Evolutionary conservation across 2,329 filamentous ascomycete genomes (phyloP).

Genomic region (Teratosphaeria pseudoeucalypti): DNA sequence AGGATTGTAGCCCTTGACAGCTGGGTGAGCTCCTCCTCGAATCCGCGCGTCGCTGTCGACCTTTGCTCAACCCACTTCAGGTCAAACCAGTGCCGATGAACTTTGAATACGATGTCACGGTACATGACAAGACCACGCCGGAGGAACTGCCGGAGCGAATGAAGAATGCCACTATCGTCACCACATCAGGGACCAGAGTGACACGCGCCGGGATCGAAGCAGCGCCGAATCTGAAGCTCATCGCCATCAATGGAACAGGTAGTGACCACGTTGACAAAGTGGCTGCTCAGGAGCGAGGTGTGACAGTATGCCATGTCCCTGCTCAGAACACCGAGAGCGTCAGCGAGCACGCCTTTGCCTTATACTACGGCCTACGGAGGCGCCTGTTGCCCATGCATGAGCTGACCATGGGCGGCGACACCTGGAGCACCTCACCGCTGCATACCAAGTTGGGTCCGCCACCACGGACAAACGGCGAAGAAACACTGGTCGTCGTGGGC

Average conservation of each 20-base stretch:
- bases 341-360: conserved; percentile 40
- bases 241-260: conserved; percentile 37
- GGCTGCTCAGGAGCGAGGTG: conserved; percentile 32
- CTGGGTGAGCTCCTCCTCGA: conserved; percentile 21
- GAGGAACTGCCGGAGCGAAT: conserved; percentile 32
- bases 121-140: conserved; percentile 26
- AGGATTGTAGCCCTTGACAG: conserved; percentile 40
- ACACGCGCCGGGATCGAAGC: conserved; percentile 31
- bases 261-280: conserved; percentile 38
- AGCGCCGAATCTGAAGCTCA: conserved; percentile 34
- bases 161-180: conserved; percentile 37
- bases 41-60: neutral
- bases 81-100: conserved; percentile 28
- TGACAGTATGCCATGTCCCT: conserved; percentile 38
- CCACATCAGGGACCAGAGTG: conserved; percentile 32
- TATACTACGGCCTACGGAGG: conserved; percentile 39
- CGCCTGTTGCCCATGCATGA: conserved; percentile 30
- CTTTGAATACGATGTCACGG: conserved; percentile 34
- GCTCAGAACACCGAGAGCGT: conserved; percentile 39
- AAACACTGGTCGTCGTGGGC: conserved; percentile 40
- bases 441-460: conserved; percentile 23
- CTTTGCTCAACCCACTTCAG: neutral
- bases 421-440: conserved; percentile 33
- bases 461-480: conserved; percentile 38
- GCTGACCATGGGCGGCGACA: conserved; percentile 21